Conservation (phyloP, 2,329 filamentous ascomycete genomes). For the Ascochyta pisi region DNA sequence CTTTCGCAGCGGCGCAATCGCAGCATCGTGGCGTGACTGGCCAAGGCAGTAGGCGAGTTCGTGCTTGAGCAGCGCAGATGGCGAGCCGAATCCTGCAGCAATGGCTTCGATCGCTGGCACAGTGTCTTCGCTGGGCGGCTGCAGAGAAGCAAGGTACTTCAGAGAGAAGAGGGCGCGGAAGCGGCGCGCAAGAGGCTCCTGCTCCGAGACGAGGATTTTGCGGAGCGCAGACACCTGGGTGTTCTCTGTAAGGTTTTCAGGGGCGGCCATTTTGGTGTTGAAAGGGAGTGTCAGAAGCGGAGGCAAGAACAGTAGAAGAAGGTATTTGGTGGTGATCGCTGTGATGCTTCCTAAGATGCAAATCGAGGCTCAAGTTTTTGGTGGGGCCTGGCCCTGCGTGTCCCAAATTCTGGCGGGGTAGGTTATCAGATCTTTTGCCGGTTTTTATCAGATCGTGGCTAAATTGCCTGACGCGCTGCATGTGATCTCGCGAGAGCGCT, state of each 20-base stretch:
- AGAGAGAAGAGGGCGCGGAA: constrained; percentile 98
- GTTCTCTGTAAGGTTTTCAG: constrained; percentile 28
- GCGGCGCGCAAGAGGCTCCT: constrained; percentile 81
- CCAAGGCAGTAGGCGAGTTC: constrained; percentile 97
- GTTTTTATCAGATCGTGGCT: constrained; percentile 4
- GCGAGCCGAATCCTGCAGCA: constrained; percentile 81
- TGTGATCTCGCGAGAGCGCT: constrained; percentile 20
- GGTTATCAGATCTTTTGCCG: constrained; percentile 30
- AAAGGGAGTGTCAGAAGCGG: background rate
- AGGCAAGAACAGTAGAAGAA: background rate
- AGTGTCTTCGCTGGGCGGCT: constrained; percentile 63
- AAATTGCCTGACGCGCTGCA: constrained; percentile 11
- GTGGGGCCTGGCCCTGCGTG: constrained; percentile 22
- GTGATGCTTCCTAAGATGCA: constrained; percentile 7
- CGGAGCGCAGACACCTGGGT: constrained; percentile 69
- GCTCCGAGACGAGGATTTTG: constrained; percentile 79
- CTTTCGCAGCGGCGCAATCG: constrained; percentile 73
- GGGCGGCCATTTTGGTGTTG: constrained; percentile 32
- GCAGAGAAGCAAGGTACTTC: constrained; percentile 83
- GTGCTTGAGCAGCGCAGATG: constrained; percentile 91
- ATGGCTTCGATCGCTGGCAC: constrained; percentile 78
- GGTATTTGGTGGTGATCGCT: constrained; percentile 8
- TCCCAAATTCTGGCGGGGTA: constrained; percentile 23
- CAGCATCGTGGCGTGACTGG: constrained; percentile 80
- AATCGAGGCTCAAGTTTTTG: constrained; percentile 34